phyloP scores from a whole-genome alignment of 495 filamentous ascomycete species.

The Penicillium arizonense region DNA sequence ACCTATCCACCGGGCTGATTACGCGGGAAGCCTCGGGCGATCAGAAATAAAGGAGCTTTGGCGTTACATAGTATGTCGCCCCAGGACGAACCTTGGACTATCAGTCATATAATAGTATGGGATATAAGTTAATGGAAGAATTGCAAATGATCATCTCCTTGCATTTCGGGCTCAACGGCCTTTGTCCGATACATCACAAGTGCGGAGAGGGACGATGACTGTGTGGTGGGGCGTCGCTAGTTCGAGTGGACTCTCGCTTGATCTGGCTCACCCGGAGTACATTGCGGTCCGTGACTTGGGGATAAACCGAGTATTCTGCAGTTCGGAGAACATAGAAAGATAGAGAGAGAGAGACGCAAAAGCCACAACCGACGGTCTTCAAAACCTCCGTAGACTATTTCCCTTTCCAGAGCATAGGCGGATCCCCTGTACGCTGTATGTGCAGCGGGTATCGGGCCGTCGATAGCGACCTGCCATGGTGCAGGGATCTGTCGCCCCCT shows the following conservation, averaged over 20 bases:
- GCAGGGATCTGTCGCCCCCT: constrained; percentile 23
- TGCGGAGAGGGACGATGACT: constrained; percentile 3
- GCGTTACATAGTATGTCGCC: too few relatives aligned
- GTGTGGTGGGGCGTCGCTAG: constrained; percentile 7
- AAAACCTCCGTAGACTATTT: background rate
- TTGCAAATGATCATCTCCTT: background rate
- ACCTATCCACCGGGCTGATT: too few relatives aligned
- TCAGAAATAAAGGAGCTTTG: too few relatives aligned
- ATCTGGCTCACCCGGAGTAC: background rate
- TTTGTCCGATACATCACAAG: constrained; percentile 4
- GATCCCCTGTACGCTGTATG: constrained; percentile 27
- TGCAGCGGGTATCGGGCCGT: constrained; percentile 36
- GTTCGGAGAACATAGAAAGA: too few relatives aligned
- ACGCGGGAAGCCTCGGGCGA: too few relatives aligned
- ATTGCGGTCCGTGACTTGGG: too few relatives aligned
- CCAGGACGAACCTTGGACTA: too few relatives aligned
- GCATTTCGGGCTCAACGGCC: constrained; percentile 3
- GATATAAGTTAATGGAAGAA: background rate
- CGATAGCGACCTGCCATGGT: constrained; percentile 29
- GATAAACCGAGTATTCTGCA: too few relatives aligned
- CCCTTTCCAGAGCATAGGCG: background rate
- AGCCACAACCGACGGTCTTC: constrained; percentile 1
- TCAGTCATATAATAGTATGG: too few relatives aligned
- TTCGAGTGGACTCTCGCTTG: background rate
- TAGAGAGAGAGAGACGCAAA: background rate